Percentiles rank a stretch among this genome's conserved stretches.
Evolutionary conservation across 331 rosid species (phyloP).

Genomic region (Arachis monticola): DNA sequence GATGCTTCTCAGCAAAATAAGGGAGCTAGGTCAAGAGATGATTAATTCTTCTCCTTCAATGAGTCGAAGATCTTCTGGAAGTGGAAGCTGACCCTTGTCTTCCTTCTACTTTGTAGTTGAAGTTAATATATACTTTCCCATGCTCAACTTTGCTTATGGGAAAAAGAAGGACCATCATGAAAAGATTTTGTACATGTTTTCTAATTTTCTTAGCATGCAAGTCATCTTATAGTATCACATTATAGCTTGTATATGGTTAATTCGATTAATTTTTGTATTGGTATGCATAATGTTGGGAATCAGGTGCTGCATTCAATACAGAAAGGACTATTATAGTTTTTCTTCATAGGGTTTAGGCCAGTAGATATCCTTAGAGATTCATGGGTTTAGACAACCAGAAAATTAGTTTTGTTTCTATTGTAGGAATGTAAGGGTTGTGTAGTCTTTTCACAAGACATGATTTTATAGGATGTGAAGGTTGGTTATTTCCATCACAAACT

Average conservation of each 20-base stretch:
- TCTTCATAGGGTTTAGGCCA: no score
- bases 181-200: conserved; percentile 45
- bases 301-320: conserved; percentile 7
- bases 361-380: no score
- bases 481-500: no score
- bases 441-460: no score
- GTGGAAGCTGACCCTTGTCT: conserved; percentile 35
- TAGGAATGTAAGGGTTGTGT: no score
- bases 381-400: no score
- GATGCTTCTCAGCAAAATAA: conserved; percentile 82
- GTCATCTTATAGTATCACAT: conserved; percentile 32
- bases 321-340: neutral
- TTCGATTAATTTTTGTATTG: conserved; percentile 3
- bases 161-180: neutral
- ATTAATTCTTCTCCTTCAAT: conserved; percentile 60
- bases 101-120: neutral
- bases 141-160: conserved; percentile 19
- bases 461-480: no score
- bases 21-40: conserved; percentile 83
- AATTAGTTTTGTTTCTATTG: no score
- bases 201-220: conserved; percentile 11
- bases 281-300: conserved; percentile 9
- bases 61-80: conserved; percentile 51
- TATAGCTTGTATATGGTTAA: conserved; percentile 43
- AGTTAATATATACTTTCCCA: conserved; percentile 15